A percentile compares a stretch with the other conserved stretches of the same genome.
Evolutionary conservation across 768 basidiomycete species (phyloP).

Genomic region (Tylopilus subfusipes): DNA sequence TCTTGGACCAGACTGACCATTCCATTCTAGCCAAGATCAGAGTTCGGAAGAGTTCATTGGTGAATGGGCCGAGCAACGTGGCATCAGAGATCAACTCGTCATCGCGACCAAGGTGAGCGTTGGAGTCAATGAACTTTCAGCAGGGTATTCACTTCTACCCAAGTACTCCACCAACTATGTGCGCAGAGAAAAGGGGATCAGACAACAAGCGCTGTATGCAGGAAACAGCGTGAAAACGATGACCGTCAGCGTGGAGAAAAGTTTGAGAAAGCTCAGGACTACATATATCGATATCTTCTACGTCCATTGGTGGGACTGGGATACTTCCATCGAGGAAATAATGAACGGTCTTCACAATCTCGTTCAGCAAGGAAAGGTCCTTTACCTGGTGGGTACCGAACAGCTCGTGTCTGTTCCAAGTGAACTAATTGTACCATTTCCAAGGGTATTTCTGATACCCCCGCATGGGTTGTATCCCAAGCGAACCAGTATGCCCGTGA

Average conservation of each 20-base stretch:
- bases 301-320: conserved; percentile 51
- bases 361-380: conserved; percentile 42
- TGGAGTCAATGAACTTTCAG: too few species aligned
- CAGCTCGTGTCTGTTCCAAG: neutral
- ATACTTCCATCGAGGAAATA: conserved; percentile 42
- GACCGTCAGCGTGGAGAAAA: conserved; percentile 28
- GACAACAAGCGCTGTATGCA: conserved; percentile 26
- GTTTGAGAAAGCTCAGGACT: conserved; percentile 50
- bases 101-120: conserved; percentile 39
- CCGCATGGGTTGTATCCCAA: conserved; percentile 47
- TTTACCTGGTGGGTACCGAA: conserved; percentile 30
- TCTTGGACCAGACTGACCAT: neutral
- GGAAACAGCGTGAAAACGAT: conserved; percentile 40
- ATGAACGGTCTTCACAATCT: conserved; percentile 44
- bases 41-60: conserved; percentile 52
- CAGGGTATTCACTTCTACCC: too few species aligned
- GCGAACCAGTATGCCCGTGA: conserved; percentile 50
- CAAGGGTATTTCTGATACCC: conserved; percentile 36
- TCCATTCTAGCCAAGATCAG: conserved; percentile 42
- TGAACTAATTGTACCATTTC: neutral
- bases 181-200: conserved; percentile 9
- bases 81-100: conserved; percentile 45
- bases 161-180: conserved; percentile 21
- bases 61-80: conserved; percentile 45
- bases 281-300: conserved; percentile 56